A percentile compares a stretch with the other conserved stretches of the same genome.
Evolutionary conservation across 2,329 filamentous ascomycete genomes (phyloP).

Genomic region (Colletotrichum falcatum): DNA sequence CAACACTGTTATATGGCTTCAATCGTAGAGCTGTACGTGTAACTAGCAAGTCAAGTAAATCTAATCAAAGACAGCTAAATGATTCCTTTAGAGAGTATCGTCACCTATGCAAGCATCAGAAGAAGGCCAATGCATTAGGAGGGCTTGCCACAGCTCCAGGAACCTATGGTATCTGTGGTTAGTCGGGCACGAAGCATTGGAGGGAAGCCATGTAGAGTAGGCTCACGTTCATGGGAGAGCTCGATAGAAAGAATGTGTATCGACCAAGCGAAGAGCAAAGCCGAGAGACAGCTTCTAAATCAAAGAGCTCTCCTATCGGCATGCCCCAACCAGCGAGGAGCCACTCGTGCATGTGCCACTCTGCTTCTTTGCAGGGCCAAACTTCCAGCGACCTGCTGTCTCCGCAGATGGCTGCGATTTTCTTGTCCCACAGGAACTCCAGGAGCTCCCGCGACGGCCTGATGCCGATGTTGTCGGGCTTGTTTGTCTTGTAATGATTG

Average conservation of each 20-base stretch:
- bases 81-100: not conserved
- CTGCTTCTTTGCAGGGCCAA: not conserved
- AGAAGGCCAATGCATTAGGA: not conserved
- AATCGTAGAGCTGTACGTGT: no score
- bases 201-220: no score
- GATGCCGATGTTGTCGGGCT: not conserved
- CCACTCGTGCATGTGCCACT: constrained; percentile 43
- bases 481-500: not conserved
- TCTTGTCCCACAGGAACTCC: not conserved
- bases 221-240: constrained; percentile 41
- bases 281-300: constrained; percentile 39
- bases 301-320: constrained; percentile 44
- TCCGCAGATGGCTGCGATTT: not conserved
- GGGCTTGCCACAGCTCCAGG: not conserved
- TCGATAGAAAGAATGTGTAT: constrained; percentile 42
- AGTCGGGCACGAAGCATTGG: not conserved
- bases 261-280: constrained; percentile 21
- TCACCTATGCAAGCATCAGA: not conserved
- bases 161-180: not conserved
- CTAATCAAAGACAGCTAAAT: no score
- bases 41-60: no score
- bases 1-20: no score
- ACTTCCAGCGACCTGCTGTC: not conserved
- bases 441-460: not conserved
- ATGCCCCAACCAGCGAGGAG: constrained; percentile 43